phyloP scores from a whole-genome alignment of 2,329 filamentous ascomycete species.

The Pestalotiopsis sp. region DNA sequence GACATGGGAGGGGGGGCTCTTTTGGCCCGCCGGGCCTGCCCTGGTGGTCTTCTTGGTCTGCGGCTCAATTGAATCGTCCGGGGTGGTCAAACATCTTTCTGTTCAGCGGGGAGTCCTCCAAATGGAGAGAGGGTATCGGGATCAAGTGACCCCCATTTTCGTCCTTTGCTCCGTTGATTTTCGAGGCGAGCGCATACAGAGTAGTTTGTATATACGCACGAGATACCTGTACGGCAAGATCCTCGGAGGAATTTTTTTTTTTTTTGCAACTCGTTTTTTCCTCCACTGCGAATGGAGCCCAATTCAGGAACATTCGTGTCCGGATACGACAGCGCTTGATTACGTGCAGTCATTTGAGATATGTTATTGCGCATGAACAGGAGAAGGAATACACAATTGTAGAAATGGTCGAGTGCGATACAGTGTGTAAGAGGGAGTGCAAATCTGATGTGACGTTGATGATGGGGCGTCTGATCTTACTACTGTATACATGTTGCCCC shows the following conservation, averaged over 20 bases:
- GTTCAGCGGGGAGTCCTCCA: slow-evolving; percentile 23
- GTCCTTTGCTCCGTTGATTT: not conserved
- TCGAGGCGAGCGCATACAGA: not conserved
- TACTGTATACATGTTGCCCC: no score
- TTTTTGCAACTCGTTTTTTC: not conserved
- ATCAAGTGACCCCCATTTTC: slow-evolving; percentile 16
- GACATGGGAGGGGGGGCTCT: not conserved
- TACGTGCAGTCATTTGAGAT: not conserved
- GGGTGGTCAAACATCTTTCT: slow-evolving; percentile 5
- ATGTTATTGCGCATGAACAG: not conserved
- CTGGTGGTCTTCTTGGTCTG: not conserved
- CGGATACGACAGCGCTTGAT: not conserved
- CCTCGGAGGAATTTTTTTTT: not conserved
- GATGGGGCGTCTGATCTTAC: no score
- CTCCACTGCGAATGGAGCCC: not conserved
- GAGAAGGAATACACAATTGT: no score
- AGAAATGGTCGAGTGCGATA: no score
- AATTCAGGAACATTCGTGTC: not conserved
- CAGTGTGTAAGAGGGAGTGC: no score
- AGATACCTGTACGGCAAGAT: not conserved
- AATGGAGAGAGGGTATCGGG: slow-evolving; percentile 12
- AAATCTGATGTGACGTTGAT: no score
- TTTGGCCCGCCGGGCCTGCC: not conserved
- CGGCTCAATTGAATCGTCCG: not conserved
- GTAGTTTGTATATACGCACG: slow-evolving; percentile 18